phyloP scores from a whole-genome alignment of 768 basidiomycete species.

The Mrakia blollopis region DNA sequence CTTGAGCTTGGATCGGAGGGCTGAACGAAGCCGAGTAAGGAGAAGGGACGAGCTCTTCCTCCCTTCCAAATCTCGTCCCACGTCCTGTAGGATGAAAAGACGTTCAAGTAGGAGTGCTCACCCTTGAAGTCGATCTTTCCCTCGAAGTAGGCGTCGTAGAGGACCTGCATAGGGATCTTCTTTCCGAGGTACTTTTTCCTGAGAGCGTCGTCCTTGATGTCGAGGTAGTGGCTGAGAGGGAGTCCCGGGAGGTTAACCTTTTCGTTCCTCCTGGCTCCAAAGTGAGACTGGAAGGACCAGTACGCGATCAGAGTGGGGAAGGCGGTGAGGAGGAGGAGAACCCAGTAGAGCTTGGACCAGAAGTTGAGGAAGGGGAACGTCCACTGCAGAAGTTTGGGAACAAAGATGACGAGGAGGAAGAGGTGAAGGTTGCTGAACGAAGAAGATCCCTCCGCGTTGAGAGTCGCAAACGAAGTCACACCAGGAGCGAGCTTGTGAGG shows the following conservation, averaged over 20 bases:
- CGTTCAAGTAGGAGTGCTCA: conserved; percentile 42
- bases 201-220: conserved; percentile 76
- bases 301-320: conserved; percentile 75
- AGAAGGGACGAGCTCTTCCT: neutral
- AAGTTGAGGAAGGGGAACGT: conserved; percentile 76
- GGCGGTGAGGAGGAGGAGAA: conserved; percentile 69
- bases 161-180: conserved; percentile 96
- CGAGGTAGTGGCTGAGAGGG: conserved; percentile 83
- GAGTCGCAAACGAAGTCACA: conserved; percentile 40
- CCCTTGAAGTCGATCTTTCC: conserved; percentile 95
- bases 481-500: conserved; percentile 26
- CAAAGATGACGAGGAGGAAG: conserved; percentile 65
- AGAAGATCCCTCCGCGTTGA: conserved; percentile 45
- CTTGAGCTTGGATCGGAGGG: no score
- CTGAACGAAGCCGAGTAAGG: neutral
- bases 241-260: conserved; percentile 79
- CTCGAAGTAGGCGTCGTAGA: conserved; percentile 96
- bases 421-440: conserved; percentile 55
- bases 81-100: conserved; percentile 17
- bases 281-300: conserved; percentile 81
- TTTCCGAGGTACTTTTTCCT: conserved; percentile 72
- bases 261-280: conserved; percentile 67
- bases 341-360: conserved; percentile 78
- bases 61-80: neutral
- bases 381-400: conserved; percentile 79